Base-by-base conservation (phyloP, 1,284 basidiomycete species). In the Apiotrichum veenhuisii region DNA sequence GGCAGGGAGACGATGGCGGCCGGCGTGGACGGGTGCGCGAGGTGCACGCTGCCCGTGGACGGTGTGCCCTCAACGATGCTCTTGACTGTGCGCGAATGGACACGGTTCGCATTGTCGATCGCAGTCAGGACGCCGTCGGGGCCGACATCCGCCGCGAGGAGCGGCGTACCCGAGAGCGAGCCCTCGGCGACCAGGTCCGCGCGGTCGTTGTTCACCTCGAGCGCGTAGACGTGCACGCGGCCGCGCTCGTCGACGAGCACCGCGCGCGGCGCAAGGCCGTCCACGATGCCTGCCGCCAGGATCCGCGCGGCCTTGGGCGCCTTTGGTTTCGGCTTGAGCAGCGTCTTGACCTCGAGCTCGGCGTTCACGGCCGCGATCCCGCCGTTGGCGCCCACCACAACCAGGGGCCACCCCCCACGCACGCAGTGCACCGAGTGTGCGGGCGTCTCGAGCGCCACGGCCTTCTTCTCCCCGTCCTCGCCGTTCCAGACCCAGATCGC, bases 401-500 rank as follows among this genome's bases (percentile, higher is more conserved):
- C 22, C 37, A 62, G 30, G 5, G 61, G 61, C 61, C 61, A 62
- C 8, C 38, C 50, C 1, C 49, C 44, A 22, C 43, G 38, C 18
- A 45, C 20, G 11, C 30, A 43, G 45, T 56, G 56, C 7, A 62
- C 36, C 5, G 48, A 50, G n/a, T 57, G 51, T n/a, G 54, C 59
- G n/a, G 57, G 41, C 22, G 50, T n/a, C 15, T 38, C 48, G 20
- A 56, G 44, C 14, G 45, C 5, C 4, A 59, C 54, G 1, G 54
- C 48, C 25, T 58, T 50, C 57, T 69, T 68, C 47, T 66, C 65
- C 2, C 62, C 62, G 26, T 72, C 72, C 37, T 77, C 72, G 1
- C 73, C 72, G 27, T 46, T 59, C 75, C 73, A 76, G 0, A 71
- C 50, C 72, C 73, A 76, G 1, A 75, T 14, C 10, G 61, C 62